These are phyloP conservation scores for Vitis riparia DNA, from an alignment of 164 flowering plant species.

Conservation along the genomic window DNA sequence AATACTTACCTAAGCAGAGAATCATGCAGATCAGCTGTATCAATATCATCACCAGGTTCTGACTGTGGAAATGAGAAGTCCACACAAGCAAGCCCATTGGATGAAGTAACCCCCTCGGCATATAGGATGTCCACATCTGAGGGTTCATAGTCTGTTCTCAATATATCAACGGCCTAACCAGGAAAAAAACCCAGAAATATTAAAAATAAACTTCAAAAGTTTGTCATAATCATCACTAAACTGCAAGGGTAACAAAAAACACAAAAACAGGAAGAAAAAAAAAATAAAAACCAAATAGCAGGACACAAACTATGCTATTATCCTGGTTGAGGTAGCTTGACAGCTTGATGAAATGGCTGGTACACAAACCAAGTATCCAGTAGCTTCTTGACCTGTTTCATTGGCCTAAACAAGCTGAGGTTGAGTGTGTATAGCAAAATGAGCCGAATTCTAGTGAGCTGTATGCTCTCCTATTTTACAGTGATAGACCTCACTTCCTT, in stretches of 20 bases:
- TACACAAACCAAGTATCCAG: too few species aligned
- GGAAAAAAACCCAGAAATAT: background rate
- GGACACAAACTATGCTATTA: background rate
- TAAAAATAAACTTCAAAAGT: background rate
- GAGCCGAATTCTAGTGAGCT: background rate
- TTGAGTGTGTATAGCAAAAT: too few species aligned
- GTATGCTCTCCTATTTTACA: background rate
- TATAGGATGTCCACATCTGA: conserved; percentile 77
- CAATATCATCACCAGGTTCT: conserved; percentile 39
- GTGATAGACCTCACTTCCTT: background rate
- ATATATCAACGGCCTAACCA: conserved; percentile 74
- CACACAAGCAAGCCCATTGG: conserved; percentile 83
- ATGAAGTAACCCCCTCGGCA: conserved; percentile 88
- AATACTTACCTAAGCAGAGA: conserved; percentile 67
- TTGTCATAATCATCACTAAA: background rate
- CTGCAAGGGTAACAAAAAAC: background rate
- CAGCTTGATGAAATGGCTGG: too few species aligned
- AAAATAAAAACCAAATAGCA: background rate
- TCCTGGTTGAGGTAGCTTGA: too few species aligned
- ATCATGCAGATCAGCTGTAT: conserved; percentile 59
- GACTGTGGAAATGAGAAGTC: conserved; percentile 78
- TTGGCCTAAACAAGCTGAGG: too few species aligned
- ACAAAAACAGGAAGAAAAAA: background rate
- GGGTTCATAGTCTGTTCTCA: conserved; percentile 80
- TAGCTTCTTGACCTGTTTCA: too few species aligned